These are phyloP conservation scores for Schoenoplectus tabernaemontani DNA, from an alignment of 202 grass and related monocot species.

Conservation along the genomic window DNA sequence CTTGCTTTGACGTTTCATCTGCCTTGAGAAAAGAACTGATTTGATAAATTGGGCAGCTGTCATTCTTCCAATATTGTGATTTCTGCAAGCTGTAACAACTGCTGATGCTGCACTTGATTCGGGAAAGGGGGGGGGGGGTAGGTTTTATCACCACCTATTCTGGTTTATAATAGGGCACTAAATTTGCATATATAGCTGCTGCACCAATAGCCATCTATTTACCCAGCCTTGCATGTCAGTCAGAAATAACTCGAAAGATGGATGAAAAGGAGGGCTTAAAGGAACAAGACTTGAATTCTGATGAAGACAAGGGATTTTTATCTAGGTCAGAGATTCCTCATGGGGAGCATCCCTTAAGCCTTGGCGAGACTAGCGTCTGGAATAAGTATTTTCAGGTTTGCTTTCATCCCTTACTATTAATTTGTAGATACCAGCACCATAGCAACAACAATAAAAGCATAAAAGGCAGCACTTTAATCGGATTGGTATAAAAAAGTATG, in stretches of 20 bases:
- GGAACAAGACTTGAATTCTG: constrained; percentile 36
- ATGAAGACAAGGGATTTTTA: constrained; percentile 58
- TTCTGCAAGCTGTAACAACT: background rate
- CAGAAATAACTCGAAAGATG: constrained; percentile 93
- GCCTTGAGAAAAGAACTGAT: background rate
- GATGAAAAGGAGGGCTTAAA: constrained; percentile 50
- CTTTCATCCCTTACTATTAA: constrained; percentile 9
- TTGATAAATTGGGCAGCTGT: background rate
- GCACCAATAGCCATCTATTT: background rate
- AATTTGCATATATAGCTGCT: background rate
- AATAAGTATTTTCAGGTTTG: constrained; percentile 94
- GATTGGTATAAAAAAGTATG: background rate
- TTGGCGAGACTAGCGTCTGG: constrained; percentile 88
- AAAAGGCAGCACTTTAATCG: background rate
- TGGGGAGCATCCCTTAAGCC: constrained; percentile 88
- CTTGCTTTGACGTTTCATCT: background rate
- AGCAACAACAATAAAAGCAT: background rate
- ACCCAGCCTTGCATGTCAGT: constrained; percentile 48
- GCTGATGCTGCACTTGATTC: background rate
- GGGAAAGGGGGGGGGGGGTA: background rate
- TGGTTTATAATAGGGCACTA: background rate
- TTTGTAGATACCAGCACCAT: background rate
- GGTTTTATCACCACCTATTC: background rate
- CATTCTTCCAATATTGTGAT: background rate
- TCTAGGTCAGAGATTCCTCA: constrained; percentile 62